phyloP scores from a whole-genome alignment of 176 grass and related monocot species.

The Pontederia paniculata region DNA sequence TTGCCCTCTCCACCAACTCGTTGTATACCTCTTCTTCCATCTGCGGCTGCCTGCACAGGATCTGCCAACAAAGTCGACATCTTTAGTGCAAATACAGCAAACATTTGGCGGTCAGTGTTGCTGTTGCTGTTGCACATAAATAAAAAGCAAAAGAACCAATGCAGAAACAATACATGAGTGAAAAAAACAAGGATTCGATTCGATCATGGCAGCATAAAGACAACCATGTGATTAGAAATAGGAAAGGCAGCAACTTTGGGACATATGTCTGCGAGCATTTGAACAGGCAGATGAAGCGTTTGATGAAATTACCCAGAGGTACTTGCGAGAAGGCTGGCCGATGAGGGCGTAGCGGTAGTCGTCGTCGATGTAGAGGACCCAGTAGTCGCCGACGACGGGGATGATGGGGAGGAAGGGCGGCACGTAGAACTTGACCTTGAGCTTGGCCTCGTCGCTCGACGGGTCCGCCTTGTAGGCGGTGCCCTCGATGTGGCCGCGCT shows the following conservation, averaged over 20 bases:
- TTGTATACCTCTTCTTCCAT: slow-evolving; percentile 52
- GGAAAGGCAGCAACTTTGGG: no score
- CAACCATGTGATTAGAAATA: no score
- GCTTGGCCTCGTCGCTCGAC: slow-evolving; percentile 65
- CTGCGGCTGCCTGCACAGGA: slow-evolving; percentile 24
- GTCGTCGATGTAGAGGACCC: slow-evolving; percentile 64
- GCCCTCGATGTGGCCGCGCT: slow-evolving; percentile 63
- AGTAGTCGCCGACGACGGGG: slow-evolving; percentile 81
- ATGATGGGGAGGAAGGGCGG: slow-evolving; percentile 74
- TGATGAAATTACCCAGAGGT: slow-evolving; percentile 56
- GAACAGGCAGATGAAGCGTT: no score
- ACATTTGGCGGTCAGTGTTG: no score
- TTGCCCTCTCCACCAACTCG: slow-evolving; percentile 48
- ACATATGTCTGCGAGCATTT: no score
- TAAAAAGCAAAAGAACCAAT: background rate
- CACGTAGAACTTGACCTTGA: slow-evolving; percentile 98
- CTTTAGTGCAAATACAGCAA: no score
- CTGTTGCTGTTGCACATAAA: no score
- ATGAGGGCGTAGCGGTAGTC: slow-evolving; percentile 69
- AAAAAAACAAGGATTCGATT: no score
- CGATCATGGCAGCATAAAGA: no score
- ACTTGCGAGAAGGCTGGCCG: slow-evolving; percentile 65
- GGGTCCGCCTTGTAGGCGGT: slow-evolving; percentile 75
- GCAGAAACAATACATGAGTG: no score
- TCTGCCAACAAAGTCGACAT: background rate